Evolutionary conservation across 345 rosid species (phyloP).

Genomic region (Ceriops tagal): DNA sequence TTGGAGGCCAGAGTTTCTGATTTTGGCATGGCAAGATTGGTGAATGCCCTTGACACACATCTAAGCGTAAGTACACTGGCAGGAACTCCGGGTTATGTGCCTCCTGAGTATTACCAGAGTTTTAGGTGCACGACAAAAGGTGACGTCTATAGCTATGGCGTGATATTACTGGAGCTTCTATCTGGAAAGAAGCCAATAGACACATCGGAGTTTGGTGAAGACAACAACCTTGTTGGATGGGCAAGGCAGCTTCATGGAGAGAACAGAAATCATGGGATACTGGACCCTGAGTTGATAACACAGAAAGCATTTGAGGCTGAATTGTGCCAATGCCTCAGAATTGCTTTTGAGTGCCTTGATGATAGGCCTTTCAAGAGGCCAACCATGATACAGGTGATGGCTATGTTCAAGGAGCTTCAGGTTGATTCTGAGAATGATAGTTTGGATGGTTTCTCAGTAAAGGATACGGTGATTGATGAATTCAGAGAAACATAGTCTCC

Average conservation of each 20-base stretch:
- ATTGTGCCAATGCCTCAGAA: conserved; percentile 60
- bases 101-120: conserved; percentile 96
- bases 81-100: conserved; percentile 98
- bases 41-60: conserved; percentile 88
- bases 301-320: conserved; percentile 55
- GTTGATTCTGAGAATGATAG: conserved; percentile 74
- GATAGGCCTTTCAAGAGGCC: conserved; percentile 84
- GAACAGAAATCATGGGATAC: conserved; percentile 55
- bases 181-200: conserved; percentile 94
- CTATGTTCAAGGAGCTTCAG: conserved; percentile 92
- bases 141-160: conserved; percentile 94
- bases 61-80: conserved; percentile 96
- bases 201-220: conserved; percentile 75
- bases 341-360: conserved; percentile 88
- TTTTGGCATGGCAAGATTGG: conserved; percentile 95
- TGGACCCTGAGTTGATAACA: conserved; percentile 56
- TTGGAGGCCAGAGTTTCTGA: conserved; percentile 94
- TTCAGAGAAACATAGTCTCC: conserved; percentile 50
- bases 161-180: conserved; percentile 85
- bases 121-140: conserved; percentile 95
- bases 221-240: conserved; percentile 95
- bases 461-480: conserved; percentile 61
- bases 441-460: conserved; percentile 64
- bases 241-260: conserved; percentile 79
- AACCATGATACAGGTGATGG: conserved; percentile 95